Conservation (phyloP, 495 filamentous ascomycete species). For the Penicillium coprophilum region DNA sequence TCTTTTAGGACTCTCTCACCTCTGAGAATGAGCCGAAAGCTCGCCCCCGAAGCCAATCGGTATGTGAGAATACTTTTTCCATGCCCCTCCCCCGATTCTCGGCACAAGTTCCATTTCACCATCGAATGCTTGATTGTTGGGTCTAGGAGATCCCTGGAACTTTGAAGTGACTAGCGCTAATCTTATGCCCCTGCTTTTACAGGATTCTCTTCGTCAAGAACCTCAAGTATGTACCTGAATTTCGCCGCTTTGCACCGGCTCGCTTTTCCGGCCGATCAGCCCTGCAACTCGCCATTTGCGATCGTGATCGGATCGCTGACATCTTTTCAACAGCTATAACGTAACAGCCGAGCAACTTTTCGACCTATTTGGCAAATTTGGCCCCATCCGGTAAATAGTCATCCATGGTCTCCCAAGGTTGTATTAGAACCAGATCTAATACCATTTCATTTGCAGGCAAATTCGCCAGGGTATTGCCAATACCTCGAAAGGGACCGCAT, state of each 20-base stretch:
- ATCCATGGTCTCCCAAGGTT: neutral
- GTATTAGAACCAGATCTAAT: conserved; percentile 29
- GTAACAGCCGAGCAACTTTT: conserved; percentile 92
- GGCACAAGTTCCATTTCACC: conserved; percentile 11
- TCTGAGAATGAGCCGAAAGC: conserved; percentile 63
- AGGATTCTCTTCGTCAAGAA: conserved; percentile 99
- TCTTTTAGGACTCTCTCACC: conserved; percentile 16
- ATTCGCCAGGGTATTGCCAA: conserved; percentile 96
- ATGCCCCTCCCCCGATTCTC: conserved; percentile 37
- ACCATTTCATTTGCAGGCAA: conserved; percentile 60
- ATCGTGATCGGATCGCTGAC: conserved; percentile 12
- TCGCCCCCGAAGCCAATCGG: conserved; percentile 96
- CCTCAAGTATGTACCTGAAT: conserved; percentile 65
- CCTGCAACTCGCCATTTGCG: neutral
- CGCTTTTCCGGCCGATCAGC: conserved; percentile 10
- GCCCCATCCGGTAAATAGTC: conserved; percentile 75
- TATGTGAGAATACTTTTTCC: conserved; percentile 48
- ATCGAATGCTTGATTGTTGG: neutral
- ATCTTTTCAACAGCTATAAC: conserved; percentile 69
- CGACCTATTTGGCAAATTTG: conserved; percentile 93
- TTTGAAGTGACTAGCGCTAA: conserved; percentile 27
- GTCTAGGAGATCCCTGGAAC: neutral
- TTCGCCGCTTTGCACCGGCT: conserved; percentile 18
- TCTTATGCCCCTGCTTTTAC: conserved; percentile 11
- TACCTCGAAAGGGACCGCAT: conserved; percentile 97